These are phyloP conservation scores for Fusarium nisikadoi DNA, from an alignment of 2,329 filamentous ascomycete genomes.

Conservation along the genomic window DNA sequence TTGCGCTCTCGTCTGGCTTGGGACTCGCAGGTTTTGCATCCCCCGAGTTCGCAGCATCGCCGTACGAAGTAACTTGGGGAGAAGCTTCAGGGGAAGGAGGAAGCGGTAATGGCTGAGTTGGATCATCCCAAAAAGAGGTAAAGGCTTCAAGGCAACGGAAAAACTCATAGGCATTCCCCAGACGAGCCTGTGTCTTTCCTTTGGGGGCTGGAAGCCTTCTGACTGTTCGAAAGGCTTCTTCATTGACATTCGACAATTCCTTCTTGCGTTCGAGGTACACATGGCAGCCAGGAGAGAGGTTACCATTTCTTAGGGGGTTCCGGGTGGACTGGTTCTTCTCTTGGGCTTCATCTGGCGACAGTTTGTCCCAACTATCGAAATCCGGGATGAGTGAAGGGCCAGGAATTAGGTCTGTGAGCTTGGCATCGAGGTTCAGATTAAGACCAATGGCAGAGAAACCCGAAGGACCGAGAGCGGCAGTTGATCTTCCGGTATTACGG, in stretches of 20 bases:
- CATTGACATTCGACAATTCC: constrained; percentile 67
- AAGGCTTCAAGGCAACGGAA: constrained; percentile 70
- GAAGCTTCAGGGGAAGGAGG: constrained; percentile 49
- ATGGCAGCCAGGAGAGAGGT: constrained; percentile 65
- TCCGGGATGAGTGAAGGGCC: constrained; percentile 64
- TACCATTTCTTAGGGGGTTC: constrained; percentile 62
- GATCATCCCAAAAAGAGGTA: constrained; percentile 71
- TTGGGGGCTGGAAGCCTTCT: constrained; percentile 65
- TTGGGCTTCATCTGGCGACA: constrained; percentile 61
- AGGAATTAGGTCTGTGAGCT: constrained; percentile 63
- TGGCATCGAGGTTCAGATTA: constrained; percentile 62
- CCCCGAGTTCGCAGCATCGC: constrained; percentile 10
- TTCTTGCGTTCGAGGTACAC: constrained; percentile 68
- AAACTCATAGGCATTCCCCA: constrained; percentile 74
- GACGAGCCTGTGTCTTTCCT: constrained; percentile 63
- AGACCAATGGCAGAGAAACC: constrained; percentile 69
- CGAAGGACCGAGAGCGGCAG: constrained; percentile 49
- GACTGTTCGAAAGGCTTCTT: constrained; percentile 69
- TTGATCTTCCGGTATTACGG: constrained; percentile 64
- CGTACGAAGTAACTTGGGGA: constrained; percentile 32
- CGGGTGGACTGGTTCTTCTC: constrained; percentile 61
- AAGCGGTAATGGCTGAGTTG: constrained; percentile 53
- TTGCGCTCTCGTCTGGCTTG: constrained; percentile 18
- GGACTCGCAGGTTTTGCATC: constrained; percentile 21
- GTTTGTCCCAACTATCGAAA: constrained; percentile 61